Conservation (phyloP, 2,329 filamentous ascomycete species). For the Nakataea oryzae region DNA sequence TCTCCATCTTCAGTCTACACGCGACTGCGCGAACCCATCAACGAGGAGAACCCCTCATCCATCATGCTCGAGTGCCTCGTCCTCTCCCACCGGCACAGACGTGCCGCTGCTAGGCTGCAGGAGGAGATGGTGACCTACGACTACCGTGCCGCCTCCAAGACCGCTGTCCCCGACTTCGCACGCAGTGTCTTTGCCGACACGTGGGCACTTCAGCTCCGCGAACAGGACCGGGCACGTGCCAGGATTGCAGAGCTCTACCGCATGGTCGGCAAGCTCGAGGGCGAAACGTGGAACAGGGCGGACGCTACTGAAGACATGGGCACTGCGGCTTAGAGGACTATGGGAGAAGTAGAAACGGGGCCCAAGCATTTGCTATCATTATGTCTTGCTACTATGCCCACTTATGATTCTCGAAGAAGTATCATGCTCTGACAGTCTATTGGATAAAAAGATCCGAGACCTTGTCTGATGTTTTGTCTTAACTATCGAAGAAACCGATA, state of each 20-base stretch:
- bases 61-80: conserved; percentile 54
- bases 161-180: conserved; percentile 29
- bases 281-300: conserved; percentile 60
- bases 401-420: no score
- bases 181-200: conserved; percentile 22
- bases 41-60: conserved; percentile 30
- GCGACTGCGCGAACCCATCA: not conserved
- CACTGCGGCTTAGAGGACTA: conserved; percentile 16
- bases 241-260: conserved; percentile 45
- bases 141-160: conserved; percentile 25
- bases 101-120: conserved; percentile 60
- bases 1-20: not conserved
- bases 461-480: no score
- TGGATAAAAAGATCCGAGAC: no score
- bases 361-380: no score
- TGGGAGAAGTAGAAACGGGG: not conserved
- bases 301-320: conserved; percentile 65
- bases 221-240: conserved; percentile 37
- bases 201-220: conserved; percentile 41
- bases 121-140: conserved; percentile 79
- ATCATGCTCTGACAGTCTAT: no score
- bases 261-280: conserved; percentile 55
- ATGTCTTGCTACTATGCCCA: no score
- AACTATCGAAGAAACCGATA: no score
- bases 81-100: conserved; percentile 63